Base-by-base conservation (phyloP, 2,329 filamentous ascomycete species). In the Claviceps monticola region DNA sequence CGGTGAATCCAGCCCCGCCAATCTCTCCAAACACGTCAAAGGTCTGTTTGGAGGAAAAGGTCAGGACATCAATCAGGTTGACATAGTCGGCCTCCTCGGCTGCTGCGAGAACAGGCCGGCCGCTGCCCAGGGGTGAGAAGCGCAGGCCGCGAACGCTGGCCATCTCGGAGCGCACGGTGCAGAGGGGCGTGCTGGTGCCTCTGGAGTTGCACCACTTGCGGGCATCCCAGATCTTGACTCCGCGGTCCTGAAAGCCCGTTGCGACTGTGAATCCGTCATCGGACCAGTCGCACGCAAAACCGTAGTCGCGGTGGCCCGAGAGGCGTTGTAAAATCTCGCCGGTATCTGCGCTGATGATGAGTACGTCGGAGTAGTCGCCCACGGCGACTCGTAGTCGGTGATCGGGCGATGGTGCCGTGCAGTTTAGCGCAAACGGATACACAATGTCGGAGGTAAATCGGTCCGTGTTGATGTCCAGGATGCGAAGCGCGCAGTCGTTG, bases 241-340 rank as follows among this genome's bases (percentile, higher is more conserved):
- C 76, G 62, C 76, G 83, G 64, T 91, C 86, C 64, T 91, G 86
- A 55, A 83, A 84, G 21, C 82, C 86, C 0, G 86, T 90, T 13
- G 86, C 86, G 19, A 90, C 75, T 13, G 82, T 83, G 69, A 82
- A 81, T 36, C 85, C 86, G 61, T 90, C 83, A 50, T 84, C 80
- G 17, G 85, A 83, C 86, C 86, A 91, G 57, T 84, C 86, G 60
- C 84, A 88, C 1, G 86, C 80, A 60, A 90, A 91, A 2, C 81
- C 84, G 57, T 76, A 85, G 60, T 89, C 85, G 14, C 71, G 72
- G 60, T 88, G 84, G 2, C 83, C 82, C 4, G 70, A 65, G 1
- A 90, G 74, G 26, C 69, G 67, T 57, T 83, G 73, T 56, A 76
- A 73, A 51, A 70, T 71, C 54, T 74, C 68, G 14, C 84, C 81